phyloP scores from a whole-genome alignment of 2,329 filamentous ascomycete species.

The Pleomassaria siparia region DNA sequence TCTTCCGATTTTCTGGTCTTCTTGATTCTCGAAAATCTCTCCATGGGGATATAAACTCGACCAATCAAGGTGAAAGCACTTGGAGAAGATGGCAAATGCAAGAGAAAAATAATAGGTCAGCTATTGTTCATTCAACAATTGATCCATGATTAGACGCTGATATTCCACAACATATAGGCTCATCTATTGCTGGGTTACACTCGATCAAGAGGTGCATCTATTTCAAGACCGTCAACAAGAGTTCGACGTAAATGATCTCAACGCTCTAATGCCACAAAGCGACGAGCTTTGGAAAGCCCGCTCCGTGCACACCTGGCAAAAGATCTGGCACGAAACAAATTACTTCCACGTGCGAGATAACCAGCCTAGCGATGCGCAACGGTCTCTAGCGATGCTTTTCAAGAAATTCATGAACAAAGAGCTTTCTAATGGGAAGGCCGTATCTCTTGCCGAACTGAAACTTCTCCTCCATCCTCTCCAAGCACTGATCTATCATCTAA shows the following conservation, averaged over 20 bases:
- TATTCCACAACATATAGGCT: constrained; percentile 51
- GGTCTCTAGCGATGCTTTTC: constrained; percentile 63
- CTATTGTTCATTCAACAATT: no score
- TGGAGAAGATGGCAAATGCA: constrained; percentile 55
- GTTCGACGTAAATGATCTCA: constrained; percentile 63
- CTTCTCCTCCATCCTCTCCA: constrained; percentile 67
- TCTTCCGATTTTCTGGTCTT: constrained; percentile 5
- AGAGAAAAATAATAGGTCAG: constrained; percentile 55
- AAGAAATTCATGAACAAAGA: constrained; percentile 64
- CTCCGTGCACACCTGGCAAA: constrained; percentile 56
- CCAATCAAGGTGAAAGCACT: constrained; percentile 26
- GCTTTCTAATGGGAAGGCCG: constrained; percentile 50
- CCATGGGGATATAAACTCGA: not conserved
- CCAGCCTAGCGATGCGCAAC: constrained; percentile 14
- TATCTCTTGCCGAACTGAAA: constrained; percentile 58
- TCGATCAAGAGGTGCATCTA: constrained; percentile 60
- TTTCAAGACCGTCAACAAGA: constrained; percentile 44
- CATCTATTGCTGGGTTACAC: constrained; percentile 69
- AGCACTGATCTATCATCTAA: constrained; percentile 60
- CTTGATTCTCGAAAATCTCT: constrained; percentile 1
- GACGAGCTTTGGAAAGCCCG: constrained; percentile 63
- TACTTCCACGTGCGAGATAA: constrained; percentile 42
- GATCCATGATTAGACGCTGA: no score
- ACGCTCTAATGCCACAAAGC: constrained; percentile 60
- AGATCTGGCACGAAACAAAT: constrained; percentile 20